Evolutionary conservation across 2,329 filamentous ascomycete genomes (phyloP), one percentile per base, ranked within the genome.

Genomic region (Colletotrichum agaves): DNA sequence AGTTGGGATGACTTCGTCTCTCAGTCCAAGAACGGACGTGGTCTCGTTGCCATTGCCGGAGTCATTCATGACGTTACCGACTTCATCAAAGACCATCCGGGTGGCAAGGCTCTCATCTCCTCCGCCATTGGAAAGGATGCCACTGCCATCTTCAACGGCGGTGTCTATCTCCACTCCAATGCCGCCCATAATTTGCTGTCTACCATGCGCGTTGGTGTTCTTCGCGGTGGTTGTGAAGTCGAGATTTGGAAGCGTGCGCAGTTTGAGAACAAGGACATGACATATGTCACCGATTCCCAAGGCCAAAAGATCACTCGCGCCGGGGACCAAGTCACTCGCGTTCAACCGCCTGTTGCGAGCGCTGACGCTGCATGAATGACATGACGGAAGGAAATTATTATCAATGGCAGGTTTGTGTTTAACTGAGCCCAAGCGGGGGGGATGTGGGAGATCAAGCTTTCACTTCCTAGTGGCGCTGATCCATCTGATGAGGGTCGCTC

Each of bases 221-320:
- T 97, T 71, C 91, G 92, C 59, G 93, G 93, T 71, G 93, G 93
- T 47, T 93, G 92, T 78, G 93, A 96, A 79, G 93, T 97, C 31
- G 93, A 97, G 85, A 94, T 96, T 80, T 97, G 93, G 93, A 96
- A 96, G 88, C 90, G 92, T 46, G 89, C 91, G 63, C 91, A 94
- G 79, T 88, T 90, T 74, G 92, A 94, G 81, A 93, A 92, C 84
- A 94, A 95, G 84, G 92, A 94, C 74, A 86, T 92, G 65, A 88
- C 90, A 66, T 90, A 91, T 72, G 88, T 93, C 78, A 94, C 93
- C 78, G 94, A 97, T 77, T 91, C 90, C 15, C 84, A 88, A 61
- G 94, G 94, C 57, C 87, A 93, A 79, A 90, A 92, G 71, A 94
- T 98, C 73, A 88, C 97, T 75, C 91, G 94, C 71, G 94, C 94